Evolutionary conservation across 805 yeast species (phyloP).

Genomic region (Spathaspora arborariae): DNA sequence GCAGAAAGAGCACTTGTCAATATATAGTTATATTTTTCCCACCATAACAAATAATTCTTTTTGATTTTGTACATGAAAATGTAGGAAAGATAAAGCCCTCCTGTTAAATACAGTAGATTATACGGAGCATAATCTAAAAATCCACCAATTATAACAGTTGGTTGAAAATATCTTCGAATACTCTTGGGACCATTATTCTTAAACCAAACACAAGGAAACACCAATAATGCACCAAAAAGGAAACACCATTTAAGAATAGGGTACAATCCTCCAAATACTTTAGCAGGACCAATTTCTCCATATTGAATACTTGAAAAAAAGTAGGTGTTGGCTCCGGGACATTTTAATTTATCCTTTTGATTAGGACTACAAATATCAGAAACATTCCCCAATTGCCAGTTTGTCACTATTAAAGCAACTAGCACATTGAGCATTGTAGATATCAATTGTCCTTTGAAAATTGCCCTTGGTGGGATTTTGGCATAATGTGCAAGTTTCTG

Average conservation of each 20-base stretch:
- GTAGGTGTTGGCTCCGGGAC: slow-evolving; percentile 47
- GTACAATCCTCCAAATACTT: slow-evolving; percentile 55
- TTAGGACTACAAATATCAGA: slow-evolving; percentile 32
- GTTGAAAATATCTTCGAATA: slow-evolving; percentile 43
- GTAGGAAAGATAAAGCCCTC: slow-evolving; percentile 57
- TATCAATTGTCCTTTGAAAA: slow-evolving; percentile 46
- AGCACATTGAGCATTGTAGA: slow-evolving; percentile 33
- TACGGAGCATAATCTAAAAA: slow-evolving; percentile 48
- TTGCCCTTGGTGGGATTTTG: slow-evolving; percentile 58
- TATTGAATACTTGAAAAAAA: slow-evolving; percentile 51
- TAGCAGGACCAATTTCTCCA: slow-evolving; percentile 58
- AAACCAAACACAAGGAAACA: slow-evolving; percentile 34
- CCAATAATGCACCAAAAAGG: slow-evolving; percentile 46
- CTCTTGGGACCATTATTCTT: slow-evolving; percentile 32
- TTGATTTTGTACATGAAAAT: slow-evolving; percentile 54
- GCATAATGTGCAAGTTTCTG: slow-evolving; percentile 51
- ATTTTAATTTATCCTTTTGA: slow-evolving; percentile 33
- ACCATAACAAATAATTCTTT: slow-evolving; percentile 50
- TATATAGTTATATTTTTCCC: slow-evolving; percentile 71
- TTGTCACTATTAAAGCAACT: slow-evolving; percentile 32
- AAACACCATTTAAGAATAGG: slow-evolving; percentile 57
- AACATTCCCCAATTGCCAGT: slow-evolving; percentile 38
- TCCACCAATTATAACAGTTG: slow-evolving; percentile 52
- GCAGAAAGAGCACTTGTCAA: slow-evolving; percentile 55
- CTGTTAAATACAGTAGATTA: slow-evolving; percentile 50